These are phyloP conservation scores for Myrica gale DNA, from an alignment of 306 rosid species.

Conservation along the genomic window DNA sequence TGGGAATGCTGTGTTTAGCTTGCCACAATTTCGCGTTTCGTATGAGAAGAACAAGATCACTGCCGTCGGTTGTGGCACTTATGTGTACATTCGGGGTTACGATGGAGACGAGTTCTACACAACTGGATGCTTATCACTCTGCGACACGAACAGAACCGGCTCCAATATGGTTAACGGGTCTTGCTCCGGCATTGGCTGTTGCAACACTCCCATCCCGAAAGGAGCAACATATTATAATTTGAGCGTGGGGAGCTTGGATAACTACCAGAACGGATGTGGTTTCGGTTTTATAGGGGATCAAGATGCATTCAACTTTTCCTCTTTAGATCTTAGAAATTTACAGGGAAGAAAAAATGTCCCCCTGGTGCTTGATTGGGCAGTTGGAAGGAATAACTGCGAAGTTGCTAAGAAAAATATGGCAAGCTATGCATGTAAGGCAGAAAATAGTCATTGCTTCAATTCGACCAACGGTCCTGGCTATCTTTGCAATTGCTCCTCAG, in stretches of 20 bases:
- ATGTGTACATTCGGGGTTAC: fast-evolving
- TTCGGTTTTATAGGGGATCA: constrained; percentile 24
- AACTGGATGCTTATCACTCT: constrained; percentile 10
- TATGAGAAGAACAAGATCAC: constrained; percentile 21
- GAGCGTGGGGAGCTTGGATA: fast-evolving
- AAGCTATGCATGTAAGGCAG: not conserved
- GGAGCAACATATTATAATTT: not conserved
- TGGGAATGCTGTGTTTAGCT: too few species aligned
- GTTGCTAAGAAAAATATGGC: not conserved
- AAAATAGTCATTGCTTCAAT: not conserved
- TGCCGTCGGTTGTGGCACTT: constrained; percentile 25
- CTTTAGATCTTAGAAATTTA: not conserved
- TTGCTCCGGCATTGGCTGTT: constrained; percentile 29
- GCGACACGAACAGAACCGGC: not conserved
- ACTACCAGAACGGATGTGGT: constrained; percentile 19
- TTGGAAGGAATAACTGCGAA: constrained; percentile 13
- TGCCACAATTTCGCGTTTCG: constrained; percentile 13
- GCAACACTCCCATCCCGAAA: constrained; percentile 13
- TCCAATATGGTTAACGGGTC: not conserved
- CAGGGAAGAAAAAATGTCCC: not conserved
- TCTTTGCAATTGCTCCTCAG: constrained; percentile 26
- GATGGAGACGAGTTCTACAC: fast-evolving
- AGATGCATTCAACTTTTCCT: constrained; percentile 20
- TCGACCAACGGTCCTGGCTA: constrained; percentile 18
- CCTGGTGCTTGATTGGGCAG: constrained; percentile 44